A percentile compares a stretch with the other conserved stretches of the same genome.
phyloP scores from a whole-genome alignment of 768 basidiomycete species.

The Phaffia australis region DNA sequence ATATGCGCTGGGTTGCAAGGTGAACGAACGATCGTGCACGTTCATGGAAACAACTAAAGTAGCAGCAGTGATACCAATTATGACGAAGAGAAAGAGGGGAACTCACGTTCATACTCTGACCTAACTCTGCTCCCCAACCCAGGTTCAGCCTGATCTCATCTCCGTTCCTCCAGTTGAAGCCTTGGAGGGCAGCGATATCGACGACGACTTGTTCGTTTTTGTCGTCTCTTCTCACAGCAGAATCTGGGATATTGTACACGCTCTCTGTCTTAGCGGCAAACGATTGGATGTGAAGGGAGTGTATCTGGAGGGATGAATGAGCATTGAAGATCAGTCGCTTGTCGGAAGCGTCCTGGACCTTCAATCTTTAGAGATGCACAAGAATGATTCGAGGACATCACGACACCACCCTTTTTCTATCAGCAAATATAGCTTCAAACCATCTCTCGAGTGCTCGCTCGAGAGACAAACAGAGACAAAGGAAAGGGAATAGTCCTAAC shows the following conservation, averaged over 20 bases:
- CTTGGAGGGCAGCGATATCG: constrained; percentile 54
- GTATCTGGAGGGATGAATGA: constrained; percentile 45
- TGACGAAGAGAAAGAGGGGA: constrained; percentile 15
- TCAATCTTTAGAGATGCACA: constrained; percentile 43
- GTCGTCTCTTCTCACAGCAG: constrained; percentile 49
- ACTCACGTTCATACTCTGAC: constrained; percentile 58
- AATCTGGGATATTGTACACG: constrained; percentile 39
- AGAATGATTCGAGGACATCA: too few species aligned
- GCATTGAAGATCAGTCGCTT: constrained; percentile 49
- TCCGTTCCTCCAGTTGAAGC: constrained; percentile 43
- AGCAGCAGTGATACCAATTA: too few species aligned
- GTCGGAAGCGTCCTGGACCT: constrained; percentile 50
- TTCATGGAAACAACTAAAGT: too few species aligned
- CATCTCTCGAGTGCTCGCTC: too few species aligned
- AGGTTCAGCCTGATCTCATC: constrained; percentile 45
- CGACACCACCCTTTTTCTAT: too few species aligned
- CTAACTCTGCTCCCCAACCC: constrained; percentile 55
- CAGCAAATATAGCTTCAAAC: too few species aligned
- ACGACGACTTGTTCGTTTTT: constrained; percentile 57
- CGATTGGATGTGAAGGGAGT: constrained; percentile 49
- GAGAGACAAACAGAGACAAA: too few species aligned
- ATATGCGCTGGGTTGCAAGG: too few species aligned
- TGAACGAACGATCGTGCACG: too few species aligned
- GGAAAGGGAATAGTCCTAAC: too few species aligned
- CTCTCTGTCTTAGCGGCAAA: constrained; percentile 45